phyloP scores from a whole-genome alignment of 129 eudicot species.

The Ambrosia artemisiifolia region DNA sequence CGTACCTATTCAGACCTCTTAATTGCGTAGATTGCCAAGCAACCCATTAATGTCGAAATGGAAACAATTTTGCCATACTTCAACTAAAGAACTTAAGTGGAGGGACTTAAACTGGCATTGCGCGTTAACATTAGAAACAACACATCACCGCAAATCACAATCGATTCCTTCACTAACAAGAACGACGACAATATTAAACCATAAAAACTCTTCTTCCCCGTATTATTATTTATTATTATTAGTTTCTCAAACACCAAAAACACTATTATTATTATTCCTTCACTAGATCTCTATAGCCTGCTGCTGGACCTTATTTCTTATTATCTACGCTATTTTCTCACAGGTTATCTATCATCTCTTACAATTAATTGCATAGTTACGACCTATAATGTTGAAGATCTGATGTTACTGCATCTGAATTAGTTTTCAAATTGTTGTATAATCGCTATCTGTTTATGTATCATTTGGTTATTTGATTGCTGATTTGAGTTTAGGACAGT shows the following conservation, averaged over 20 bases:
- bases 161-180: slow-evolving; percentile 25
- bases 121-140: not conserved
- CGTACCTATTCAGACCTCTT: too few relatives aligned
- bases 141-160: slow-evolving; percentile 3
- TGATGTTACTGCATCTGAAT: slow-evolving; percentile 13
- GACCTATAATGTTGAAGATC: slow-evolving; percentile 7
- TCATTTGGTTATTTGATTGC: slow-evolving; percentile 3
- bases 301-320: not conserved
- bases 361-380: not conserved
- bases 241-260: slow-evolving; percentile 15
- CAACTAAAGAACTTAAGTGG: not conserved
- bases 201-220: slow-evolving; percentile 17
- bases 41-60: too few relatives aligned
- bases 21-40: too few relatives aligned
- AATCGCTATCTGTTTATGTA: not conserved
- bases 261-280: slow-evolving; percentile 8
- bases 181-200: slow-evolving; percentile 14
- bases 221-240: not conserved
- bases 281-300: not conserved
- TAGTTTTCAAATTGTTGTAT: not conserved
- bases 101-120: slow-evolving; percentile 9
- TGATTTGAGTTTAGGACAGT: not conserved
- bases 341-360: slow-evolving; percentile 16
- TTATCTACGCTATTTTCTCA: not conserved
- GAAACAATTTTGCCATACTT: not conserved